Evolutionary conservation across 2,329 filamentous ascomycete species (phyloP).

Genomic region (Aspergillus amoenus): DNA sequence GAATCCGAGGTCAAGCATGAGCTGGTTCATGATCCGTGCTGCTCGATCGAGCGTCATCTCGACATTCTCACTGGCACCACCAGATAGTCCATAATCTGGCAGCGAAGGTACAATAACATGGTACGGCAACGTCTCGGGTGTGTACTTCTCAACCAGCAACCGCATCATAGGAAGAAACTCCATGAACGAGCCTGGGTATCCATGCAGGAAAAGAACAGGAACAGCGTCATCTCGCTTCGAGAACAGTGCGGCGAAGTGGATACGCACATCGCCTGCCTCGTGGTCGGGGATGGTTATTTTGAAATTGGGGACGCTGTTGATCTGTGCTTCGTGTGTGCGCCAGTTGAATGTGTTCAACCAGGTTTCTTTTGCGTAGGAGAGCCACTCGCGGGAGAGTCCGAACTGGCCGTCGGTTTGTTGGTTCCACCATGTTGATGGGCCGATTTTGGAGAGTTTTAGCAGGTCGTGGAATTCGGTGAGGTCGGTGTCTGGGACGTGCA

Average conservation of each 20-base stretch:
- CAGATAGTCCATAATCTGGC: slow-evolving; percentile 32
- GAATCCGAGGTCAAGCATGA: slow-evolving; percentile 33
- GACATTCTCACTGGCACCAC: slow-evolving; percentile 27
- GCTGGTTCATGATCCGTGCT: slow-evolving; percentile 27
- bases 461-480: slow-evolving; percentile 49
- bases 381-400: slow-evolving; percentile 51
- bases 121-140: slow-evolving; percentile 26
- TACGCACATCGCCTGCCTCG: slow-evolving; percentile 20
- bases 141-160: slow-evolving; percentile 27
- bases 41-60: slow-evolving; percentile 25
- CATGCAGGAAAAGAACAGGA: slow-evolving; percentile 47
- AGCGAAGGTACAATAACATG: slow-evolving; percentile 34
- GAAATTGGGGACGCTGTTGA: slow-evolving; percentile 55
- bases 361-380: slow-evolving; percentile 39
- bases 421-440: slow-evolving; percentile 52
- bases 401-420: slow-evolving; percentile 41
- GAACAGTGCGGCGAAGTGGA: slow-evolving; percentile 53
- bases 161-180: slow-evolving; percentile 34
- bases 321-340: slow-evolving; percentile 42
- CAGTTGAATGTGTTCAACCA: slow-evolving; percentile 52
- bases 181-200: slow-evolving; percentile 35
- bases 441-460: slow-evolving; percentile 50
- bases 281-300: slow-evolving; percentile 42
- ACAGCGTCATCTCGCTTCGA: slow-evolving; percentile 48
- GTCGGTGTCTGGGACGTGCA: slow-evolving; percentile 44